Conservation (phyloP, 2,329 filamentous ascomycete species). For the Nemania serpens region DNA sequence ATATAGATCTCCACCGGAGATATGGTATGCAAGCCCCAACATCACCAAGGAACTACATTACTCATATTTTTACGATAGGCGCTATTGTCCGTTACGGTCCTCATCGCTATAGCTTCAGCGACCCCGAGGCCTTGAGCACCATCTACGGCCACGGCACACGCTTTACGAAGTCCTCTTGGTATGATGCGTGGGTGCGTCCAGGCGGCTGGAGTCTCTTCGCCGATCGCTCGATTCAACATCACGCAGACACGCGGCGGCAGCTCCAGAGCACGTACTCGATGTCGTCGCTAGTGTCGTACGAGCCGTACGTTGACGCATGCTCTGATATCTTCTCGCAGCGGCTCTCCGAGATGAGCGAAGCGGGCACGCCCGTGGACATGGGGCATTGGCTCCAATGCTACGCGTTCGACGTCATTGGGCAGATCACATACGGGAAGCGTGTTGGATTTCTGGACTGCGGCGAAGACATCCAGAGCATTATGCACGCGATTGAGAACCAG, state of each 20-base stretch:
- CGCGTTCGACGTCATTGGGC: conserved; percentile 47
- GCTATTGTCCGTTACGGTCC: conserved; percentile 53
- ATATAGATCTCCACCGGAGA: conserved; percentile 16
- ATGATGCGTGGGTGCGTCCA: conserved; percentile 34
- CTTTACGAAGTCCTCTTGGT: conserved; percentile 44
- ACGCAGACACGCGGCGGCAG: conserved; percentile 36
- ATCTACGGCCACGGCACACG: conserved; percentile 48
- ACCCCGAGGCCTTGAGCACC: conserved; percentile 46
- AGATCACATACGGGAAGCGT: conserved; percentile 43
- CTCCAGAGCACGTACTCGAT: conserved; percentile 42
- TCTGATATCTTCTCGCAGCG: conserved; percentile 37
- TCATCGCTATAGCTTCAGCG: conserved; percentile 52
- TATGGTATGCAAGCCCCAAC: conserved; percentile 5
- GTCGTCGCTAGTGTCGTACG: conserved; percentile 43
- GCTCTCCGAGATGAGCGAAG: conserved; percentile 35
- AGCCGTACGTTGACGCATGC: conserved; percentile 43
- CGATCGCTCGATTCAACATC: conserved; percentile 37
- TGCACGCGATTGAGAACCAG: conserved; percentile 33
- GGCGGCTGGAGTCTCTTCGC: conserved; percentile 38
- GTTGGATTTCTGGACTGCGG: conserved; percentile 46
- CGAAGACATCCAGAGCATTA: conserved; percentile 40
- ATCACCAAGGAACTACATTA: neutral
- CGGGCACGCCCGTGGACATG: conserved; percentile 36
- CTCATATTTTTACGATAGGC: conserved; percentile 28
- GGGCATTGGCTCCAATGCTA: conserved; percentile 46